Conservation (phyloP, 116 monocot genomes). For the Iris pallida region DNA sequence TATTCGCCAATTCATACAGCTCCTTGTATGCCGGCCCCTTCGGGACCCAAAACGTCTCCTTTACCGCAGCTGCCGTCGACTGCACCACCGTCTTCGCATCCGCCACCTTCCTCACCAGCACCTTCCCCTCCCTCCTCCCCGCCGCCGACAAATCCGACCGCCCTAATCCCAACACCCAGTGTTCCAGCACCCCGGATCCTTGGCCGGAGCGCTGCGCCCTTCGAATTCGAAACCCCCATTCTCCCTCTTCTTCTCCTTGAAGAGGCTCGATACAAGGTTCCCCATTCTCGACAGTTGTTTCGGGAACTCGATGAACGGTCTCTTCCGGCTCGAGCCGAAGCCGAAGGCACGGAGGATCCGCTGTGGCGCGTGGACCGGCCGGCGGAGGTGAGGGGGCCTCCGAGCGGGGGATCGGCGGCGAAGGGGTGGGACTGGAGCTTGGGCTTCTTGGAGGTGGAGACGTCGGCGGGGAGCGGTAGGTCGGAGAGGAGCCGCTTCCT, state of each 20-base stretch:
- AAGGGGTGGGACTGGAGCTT: slow-evolving; percentile 6
- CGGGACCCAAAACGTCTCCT: slow-evolving; percentile 7
- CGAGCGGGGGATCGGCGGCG: neutral
- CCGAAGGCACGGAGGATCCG: slow-evolving; percentile 39
- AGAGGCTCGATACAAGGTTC: slow-evolving; percentile 11
- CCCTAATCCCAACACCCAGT: neutral
- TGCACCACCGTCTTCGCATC: slow-evolving; percentile 24
- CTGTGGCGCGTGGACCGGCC: slow-evolving; percentile 42
- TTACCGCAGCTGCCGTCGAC: slow-evolving; percentile 8
- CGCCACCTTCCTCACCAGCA: slow-evolving; percentile 24
- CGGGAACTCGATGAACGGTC: neutral
- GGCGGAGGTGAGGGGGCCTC: slow-evolving; percentile 2
- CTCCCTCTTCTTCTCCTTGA: slow-evolving; percentile 1
- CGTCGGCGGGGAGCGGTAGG: neutral
- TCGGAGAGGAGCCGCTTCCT: neutral
- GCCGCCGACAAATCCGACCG: slow-evolving; percentile 3
- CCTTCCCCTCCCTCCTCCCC: slow-evolving; percentile 6
- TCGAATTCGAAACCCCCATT: slow-evolving; percentile 24
- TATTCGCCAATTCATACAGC: slow-evolving; percentile 40
- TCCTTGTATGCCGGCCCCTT: slow-evolving; percentile 55
- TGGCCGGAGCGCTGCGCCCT: slow-evolving; percentile 45
- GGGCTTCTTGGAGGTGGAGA: slow-evolving; percentile 20
- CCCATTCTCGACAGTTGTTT: slow-evolving; percentile 6
- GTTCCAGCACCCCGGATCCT: neutral
- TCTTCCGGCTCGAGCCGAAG: slow-evolving; percentile 29